Base-by-base conservation (phyloP, 1,284 basidiomycete species). In the Sanguinoderma infundibulare region DNA sequence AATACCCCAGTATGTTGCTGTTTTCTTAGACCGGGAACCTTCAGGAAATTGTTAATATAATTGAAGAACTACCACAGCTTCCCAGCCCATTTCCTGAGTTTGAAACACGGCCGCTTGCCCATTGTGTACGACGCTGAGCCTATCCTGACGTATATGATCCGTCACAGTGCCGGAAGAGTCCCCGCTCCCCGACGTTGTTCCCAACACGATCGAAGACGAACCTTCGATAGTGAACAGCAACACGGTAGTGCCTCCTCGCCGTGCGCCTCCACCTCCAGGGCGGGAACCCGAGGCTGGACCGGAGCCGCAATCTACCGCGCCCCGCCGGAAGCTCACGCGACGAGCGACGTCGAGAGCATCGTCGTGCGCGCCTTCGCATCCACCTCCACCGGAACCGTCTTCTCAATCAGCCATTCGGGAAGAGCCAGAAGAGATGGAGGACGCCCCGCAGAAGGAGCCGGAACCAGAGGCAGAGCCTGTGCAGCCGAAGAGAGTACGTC, bases 191-290 rank as follows among this genome's bases (percentile, higher is more conserved):
- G 74, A 76, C 28, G 65, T 74, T 1, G 68, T 76, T 0, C 71
- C 72, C 0, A 76, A 77, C 53, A 74, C 77, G 0, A 61, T 72
- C 39, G 66, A 70, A n/a, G 70, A 73, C 1, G 75, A 75, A 54
- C 73, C 74, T 1, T 71, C 70, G 0, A 60, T 71, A 4, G 67
- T 72, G 10, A 68, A 69, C 12, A 40, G 55, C 5, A 55, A 52
- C 34, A 51, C 32, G 9, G 49, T 51, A 14, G 49, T 35, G 32
- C 49, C 32, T 7, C 49, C 49, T 12, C 49, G 49, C 14, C 49
- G 34, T 35, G 38, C 39, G 15, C 22, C 39, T 4, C 24, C 28
- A 3, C 17, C 20, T 34, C 42, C 17, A n/a, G 55, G 44, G 26
- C 51, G 52, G 4, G 53, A 35, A 14, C 53, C 59, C 6, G 51